A percentile compares a stretch with the other conserved stretches of the same genome.
These are phyloP conservation scores for Hemileccinum rubropunctum DNA, from an alignment of 768 basidiomycete species.

Conservation along the genomic window DNA sequence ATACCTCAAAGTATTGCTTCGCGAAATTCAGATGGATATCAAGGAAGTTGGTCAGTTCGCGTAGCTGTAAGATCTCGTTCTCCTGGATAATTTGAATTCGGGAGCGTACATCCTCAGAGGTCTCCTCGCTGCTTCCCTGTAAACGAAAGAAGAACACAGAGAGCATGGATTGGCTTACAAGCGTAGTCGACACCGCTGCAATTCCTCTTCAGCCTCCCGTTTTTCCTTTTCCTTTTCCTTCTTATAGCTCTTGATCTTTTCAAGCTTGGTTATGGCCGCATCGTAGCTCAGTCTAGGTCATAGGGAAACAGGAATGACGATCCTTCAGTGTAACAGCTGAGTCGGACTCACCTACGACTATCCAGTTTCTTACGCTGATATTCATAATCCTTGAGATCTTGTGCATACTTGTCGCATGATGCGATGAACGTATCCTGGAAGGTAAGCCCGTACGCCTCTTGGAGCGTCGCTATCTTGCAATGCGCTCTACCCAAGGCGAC, in stretches of 20 bases:
- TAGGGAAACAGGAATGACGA: not conserved
- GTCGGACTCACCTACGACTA: slow-evolving; percentile 64
- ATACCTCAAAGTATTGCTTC: slow-evolving; percentile 66
- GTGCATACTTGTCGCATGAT: slow-evolving; percentile 61
- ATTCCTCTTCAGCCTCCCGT: slow-evolving; percentile 78
- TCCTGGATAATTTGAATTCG: slow-evolving; percentile 81
- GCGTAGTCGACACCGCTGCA: slow-evolving; percentile 64
- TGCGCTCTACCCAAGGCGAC: slow-evolving; percentile 78
- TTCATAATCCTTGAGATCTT: slow-evolving; percentile 84
- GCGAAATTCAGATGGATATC: slow-evolving; percentile 75
- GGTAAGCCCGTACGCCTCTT: slow-evolving; percentile 74
- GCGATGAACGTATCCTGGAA: slow-evolving; percentile 72
- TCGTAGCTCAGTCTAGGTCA: slow-evolving; percentile 67
- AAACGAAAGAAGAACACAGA: slow-evolving; percentile 2
- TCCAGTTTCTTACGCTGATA: slow-evolving; percentile 81
- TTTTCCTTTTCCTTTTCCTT: slow-evolving; percentile 79
- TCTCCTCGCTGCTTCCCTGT: slow-evolving; percentile 65
- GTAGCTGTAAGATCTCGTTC: slow-evolving; percentile 68
- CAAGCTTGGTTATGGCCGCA: slow-evolving; percentile 65
- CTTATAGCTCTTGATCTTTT: slow-evolving; percentile 67
- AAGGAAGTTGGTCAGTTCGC: slow-evolving; percentile 67
- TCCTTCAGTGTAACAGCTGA: not conserved
- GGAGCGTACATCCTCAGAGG: slow-evolving; percentile 76
- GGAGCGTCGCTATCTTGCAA: slow-evolving; percentile 80
- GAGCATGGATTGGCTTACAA: slow-evolving; percentile 51